phyloP scores from a whole-genome alignment of 176 grass and related monocot genomes.

The Oryza meyeriana region DNA sequence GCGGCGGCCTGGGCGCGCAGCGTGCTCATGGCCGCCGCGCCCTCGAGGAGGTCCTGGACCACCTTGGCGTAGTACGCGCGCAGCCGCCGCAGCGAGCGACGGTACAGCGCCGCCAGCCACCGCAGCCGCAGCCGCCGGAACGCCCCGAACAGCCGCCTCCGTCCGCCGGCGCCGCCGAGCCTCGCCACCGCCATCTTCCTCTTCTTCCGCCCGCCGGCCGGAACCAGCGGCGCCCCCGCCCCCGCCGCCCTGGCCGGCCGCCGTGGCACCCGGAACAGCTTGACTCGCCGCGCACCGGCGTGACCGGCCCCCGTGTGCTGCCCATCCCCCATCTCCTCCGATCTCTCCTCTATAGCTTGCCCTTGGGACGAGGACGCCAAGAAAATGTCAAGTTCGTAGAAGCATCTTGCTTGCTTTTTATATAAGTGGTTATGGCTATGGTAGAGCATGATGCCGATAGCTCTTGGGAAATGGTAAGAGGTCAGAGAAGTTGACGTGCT shows the following conservation, averaged over 20 bases:
- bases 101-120: conserved; percentile 47
- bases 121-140: conserved; percentile 43
- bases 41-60: conserved; percentile 56
- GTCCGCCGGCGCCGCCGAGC: conserved; percentile 40
- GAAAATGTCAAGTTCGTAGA: background rate
- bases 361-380: background rate
- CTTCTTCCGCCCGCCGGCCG: background rate
- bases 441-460: background rate
- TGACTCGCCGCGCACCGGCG: background rate
- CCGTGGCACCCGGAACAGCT: conserved; percentile 41
- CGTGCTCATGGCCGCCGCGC: conserved; percentile 29
- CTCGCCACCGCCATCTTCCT: conserved; percentile 51
- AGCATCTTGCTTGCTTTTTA: background rate
- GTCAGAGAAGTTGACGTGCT: background rate
- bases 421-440: background rate
- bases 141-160: conserved; percentile 40
- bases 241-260: background rate
- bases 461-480: conserved; percentile 19
- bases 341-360: background rate
- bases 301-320: background rate
- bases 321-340: conserved; percentile 7
- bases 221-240: background rate
- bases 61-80: conserved; percentile 47
- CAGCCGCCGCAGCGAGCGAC: conserved; percentile 51
- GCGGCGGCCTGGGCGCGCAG: conserved; percentile 32